Evolutionary conservation across 352 stramenopile genomes (phyloP), one percentile per base, ranked within the genome.

Genomic region (Pythium aphanidermatum): DNA sequence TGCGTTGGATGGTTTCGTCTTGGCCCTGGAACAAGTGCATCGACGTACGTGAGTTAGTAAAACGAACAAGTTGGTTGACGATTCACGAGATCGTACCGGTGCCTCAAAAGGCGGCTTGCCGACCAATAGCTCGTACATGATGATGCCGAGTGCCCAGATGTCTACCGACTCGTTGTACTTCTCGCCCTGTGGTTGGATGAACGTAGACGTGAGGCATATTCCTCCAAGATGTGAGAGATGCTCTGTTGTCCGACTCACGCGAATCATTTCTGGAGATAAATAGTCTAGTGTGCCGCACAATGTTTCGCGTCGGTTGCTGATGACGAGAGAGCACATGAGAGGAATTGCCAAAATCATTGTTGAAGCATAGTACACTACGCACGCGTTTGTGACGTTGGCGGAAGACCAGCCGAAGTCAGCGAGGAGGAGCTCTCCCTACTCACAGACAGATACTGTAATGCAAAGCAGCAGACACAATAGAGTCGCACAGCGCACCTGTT

Each of bases 371-470:
- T 24, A 24, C 27, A 25, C 14, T 9, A 65, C 71, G 41, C 70
- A 92, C 79, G 70, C 60, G 19, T 74, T 67, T 0, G 73, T 87
- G 28, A 92, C 81, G 20, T 91, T 91, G 13, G 78, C 69, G 63
- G 58, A 97, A 0, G 95, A 98, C 96, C 96, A 99, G n/a, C 97
- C 97, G 70, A 99, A 99, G 63, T 99, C 97, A 5, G 93, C 96
- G 39, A 99, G 92, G 59, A 99, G 98, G 26, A 99, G 90, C 53
- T 98, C 93, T 33, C 89, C 84, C 65, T 85, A 37, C 3, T 83
- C 62, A 17, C 19, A 29, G 25, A 17, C 4, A 26, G 17, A 17
- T 28, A 19, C 11, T 24, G 17, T n/a, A n/a, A n/a, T n/a, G n/a
- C n/a, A n/a, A n/a, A n/a, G n/a, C n/a, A n/a, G n/a, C n/a, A n/a